Conservation (phyloP, 129 eudicot species). For the Glebionis coronaria region DNA sequence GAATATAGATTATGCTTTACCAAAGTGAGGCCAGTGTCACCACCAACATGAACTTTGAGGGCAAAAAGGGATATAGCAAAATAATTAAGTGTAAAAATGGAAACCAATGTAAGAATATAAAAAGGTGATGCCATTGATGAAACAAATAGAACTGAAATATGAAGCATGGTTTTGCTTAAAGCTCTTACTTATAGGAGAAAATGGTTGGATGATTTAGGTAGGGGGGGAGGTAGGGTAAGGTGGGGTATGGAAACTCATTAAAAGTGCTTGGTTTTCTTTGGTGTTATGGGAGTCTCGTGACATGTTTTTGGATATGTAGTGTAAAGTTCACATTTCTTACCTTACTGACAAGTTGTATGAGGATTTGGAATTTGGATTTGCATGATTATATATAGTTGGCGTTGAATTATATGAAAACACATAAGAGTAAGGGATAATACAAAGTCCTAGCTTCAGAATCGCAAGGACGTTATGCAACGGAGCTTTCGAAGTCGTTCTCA, state of each 20-base stretch:
- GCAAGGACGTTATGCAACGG: too few species aligned
- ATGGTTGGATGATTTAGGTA: slow-evolving; percentile 31
- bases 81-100: slow-evolving; percentile 31
- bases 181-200: slow-evolving; percentile 41
- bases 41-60: slow-evolving; percentile 55
- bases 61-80: slow-evolving; percentile 36
- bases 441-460: too few species aligned
- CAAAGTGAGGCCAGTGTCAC: slow-evolving; percentile 33
- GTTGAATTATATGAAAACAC: too few species aligned
- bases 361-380: slow-evolving; percentile 26
- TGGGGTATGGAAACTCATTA: slow-evolving; percentile 11
- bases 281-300: slow-evolving; percentile 52
- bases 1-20: slow-evolving; percentile 27
- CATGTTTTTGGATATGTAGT: slow-evolving; percentile 37
- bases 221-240: slow-evolving; percentile 7
- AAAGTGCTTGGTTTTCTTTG: slow-evolving; percentile 25
- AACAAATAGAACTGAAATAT: slow-evolving; percentile 15
- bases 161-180: slow-evolving; percentile 46
- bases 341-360: slow-evolving; percentile 18
- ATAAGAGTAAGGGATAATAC: too few species aligned
- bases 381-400: slow-evolving; percentile 7
- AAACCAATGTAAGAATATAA: slow-evolving; percentile 22
- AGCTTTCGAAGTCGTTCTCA: too few species aligned
- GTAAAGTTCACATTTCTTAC: slow-evolving; percentile 31
- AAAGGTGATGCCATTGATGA: slow-evolving; percentile 47